Percentiles rank a stretch among this genome's conserved stretches.
phyloP scores from a whole-genome alignment of 2,329 filamentous ascomycete genomes.

The Xylaria sp. region DNA sequence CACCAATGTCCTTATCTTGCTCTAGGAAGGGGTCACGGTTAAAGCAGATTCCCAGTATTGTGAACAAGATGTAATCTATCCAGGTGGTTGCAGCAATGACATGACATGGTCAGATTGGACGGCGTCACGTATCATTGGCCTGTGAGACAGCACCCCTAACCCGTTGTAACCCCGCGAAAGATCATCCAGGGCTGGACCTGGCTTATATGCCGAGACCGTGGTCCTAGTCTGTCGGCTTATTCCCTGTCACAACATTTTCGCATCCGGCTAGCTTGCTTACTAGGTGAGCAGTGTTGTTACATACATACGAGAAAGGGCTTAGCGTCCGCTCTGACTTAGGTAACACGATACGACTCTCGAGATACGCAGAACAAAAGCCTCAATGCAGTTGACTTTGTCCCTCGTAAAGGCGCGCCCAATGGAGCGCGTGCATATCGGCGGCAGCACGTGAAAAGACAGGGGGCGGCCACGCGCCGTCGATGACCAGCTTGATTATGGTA shows the following conservation, averaged over 20 bases:
- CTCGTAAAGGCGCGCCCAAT: not conserved
- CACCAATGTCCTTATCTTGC: not conserved
- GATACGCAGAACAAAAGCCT: not conserved
- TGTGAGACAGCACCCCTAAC: conserved; percentile 9
- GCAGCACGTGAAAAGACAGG: not conserved
- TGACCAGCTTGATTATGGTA: not conserved
- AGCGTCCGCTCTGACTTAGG: not conserved
- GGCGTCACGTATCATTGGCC: conserved; percentile 1
- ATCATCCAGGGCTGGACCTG: not conserved
- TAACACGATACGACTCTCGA: not conserved
- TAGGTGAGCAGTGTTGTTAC: not conserved
- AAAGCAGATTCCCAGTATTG: not conserved
- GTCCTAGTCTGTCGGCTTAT: conserved; percentile 19
- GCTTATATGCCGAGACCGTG: conserved; percentile 11
- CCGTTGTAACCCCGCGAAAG: not conserved
- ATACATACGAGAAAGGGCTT: not conserved
- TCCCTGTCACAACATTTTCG: conserved; percentile 1
- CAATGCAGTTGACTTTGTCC: not conserved
- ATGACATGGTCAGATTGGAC: not conserved
- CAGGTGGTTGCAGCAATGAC: not conserved
- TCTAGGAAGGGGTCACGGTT: not conserved
- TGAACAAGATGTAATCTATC: not conserved
- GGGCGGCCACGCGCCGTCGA: not conserved
- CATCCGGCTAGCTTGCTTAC: conserved; percentile 8
- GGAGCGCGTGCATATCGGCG: not conserved